Base-by-base conservation (phyloP, 345 rosid genomes). In the Rhodamnia rubescens region DNA sequence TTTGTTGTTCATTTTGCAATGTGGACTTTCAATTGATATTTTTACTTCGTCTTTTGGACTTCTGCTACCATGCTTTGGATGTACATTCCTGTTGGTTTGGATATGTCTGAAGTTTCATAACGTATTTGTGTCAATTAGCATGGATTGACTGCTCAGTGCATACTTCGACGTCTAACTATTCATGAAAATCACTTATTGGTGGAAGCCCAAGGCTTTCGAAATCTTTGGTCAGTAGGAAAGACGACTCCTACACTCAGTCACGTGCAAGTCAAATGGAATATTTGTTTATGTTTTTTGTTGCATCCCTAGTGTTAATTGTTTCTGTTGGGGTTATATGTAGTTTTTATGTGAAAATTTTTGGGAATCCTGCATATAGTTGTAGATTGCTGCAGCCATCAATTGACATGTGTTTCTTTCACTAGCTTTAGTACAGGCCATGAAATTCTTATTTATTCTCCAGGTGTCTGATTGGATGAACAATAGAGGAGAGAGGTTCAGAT, bases 381-480 rank as follows among this genome's bases (percentile, higher is more conserved):
- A 18, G 22, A 69, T 32, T 11, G 8, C 78, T 8, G 47, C 40
- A 36, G 78, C 78, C 78, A 36, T 32, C 47, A 32, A 32, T 69
- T 36, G 78, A 69, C 26, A 69, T 69, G 78, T 69, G 26, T 69
- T 36, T 36, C 78, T 69, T 69, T 32, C 4, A 2, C 22, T 82
- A 53, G 82, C 61, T 32, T 14, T 32, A 27, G 58, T 55, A 24
- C 0, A 0, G 20, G 32, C 16, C 6, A 6, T 82, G 44, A 24
- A 36, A 53, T 56, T 56, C 26, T 22, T 64, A 26, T 3, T 6
- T 22, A 27, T 40, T 85, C 59, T 85, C 32, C 85, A 94, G 99
- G 98, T 95, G 42, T 95, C 92, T 86, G 98, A 97, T 61, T 97
- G 99, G 99, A 97, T 97, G 98, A 93, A 87, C 89, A 93, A 90